Evolutionary conservation across 208 protist species (phyloP).

Genomic region (Trypanosoma cruzi): DNA sequence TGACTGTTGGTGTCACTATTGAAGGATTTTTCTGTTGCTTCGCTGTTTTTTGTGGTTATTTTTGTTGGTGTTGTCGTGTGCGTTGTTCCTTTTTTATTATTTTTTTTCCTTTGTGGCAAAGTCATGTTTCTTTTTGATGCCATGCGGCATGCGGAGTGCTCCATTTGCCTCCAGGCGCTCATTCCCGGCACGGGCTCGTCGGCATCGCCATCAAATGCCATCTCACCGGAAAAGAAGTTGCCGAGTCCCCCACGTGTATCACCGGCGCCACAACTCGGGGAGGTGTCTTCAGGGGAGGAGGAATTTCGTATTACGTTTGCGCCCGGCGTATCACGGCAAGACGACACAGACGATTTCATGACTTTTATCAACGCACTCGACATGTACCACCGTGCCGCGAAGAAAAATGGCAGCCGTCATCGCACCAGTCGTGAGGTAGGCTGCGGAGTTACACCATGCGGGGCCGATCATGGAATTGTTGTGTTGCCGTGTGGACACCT

Average conservation of each 20-base stretch:
- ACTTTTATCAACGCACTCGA: slow-evolving; percentile 5
- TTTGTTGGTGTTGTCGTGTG: slow-evolving; percentile 1
- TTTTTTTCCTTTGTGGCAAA: background rate
- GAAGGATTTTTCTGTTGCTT: background rate
- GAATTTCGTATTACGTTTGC: slow-evolving; percentile 54
- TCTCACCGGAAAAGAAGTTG: slow-evolving; percentile 1
- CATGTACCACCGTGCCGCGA: background rate
- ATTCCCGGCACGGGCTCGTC: background rate
- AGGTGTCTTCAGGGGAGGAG: background rate
- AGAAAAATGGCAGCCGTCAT: background rate
- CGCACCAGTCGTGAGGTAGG: background rate
- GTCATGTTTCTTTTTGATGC: slow-evolving; percentile 36
- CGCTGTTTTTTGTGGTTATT: background rate
- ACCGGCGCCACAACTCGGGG: background rate
- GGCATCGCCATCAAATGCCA: slow-evolving; percentile 4
- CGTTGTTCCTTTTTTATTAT: slow-evolving; percentile 6
- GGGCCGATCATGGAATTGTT: slow-evolving; percentile 14
- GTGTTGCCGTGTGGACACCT: slow-evolving; percentile 72
- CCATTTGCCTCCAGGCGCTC: slow-evolving; percentile 80
- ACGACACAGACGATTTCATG: background rate
- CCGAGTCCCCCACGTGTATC: background rate
- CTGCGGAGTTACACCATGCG: background rate
- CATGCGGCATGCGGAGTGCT: slow-evolving; percentile 57
- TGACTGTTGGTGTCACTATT: background rate
- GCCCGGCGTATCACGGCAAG: slow-evolving; percentile 34